phyloP scores from a whole-genome alignment of 2,329 filamentous ascomycete genomes.

The Penicillium sp. region DNA sequence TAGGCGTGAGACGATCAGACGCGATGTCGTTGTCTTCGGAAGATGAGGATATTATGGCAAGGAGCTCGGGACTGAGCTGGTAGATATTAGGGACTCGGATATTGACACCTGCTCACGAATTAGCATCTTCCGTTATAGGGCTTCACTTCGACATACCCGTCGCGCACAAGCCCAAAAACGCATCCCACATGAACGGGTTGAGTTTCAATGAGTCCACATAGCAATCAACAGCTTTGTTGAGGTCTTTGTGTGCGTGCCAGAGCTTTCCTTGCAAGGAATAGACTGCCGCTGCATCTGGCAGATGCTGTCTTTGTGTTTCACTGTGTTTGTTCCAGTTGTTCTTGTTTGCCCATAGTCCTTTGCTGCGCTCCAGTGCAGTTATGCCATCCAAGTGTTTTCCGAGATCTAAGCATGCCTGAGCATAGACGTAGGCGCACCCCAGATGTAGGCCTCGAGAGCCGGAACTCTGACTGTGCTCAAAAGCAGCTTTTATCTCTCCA shows the following conservation, averaged over 20 bases:
- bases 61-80: slow-evolving; percentile 66
- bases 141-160: slow-evolving; percentile 51
- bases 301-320: slow-evolving; percentile 68
- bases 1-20: slow-evolving; percentile 32
- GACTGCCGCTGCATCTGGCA: slow-evolving; percentile 82
- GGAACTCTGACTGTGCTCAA: slow-evolving; percentile 72
- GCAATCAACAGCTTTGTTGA: slow-evolving; percentile 77
- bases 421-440: slow-evolving; percentile 88
- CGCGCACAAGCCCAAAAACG: slow-evolving; percentile 84
- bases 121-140: slow-evolving; percentile 5
- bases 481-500: slow-evolving; percentile 80
- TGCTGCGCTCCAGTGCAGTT: slow-evolving; percentile 76
- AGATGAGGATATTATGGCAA: slow-evolving; percentile 46
- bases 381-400: slow-evolving; percentile 80
- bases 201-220: slow-evolving; percentile 85
- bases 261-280: slow-evolving; percentile 82
- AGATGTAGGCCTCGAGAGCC: slow-evolving; percentile 72
- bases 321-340: slow-evolving; percentile 77
- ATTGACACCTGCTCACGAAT: slow-evolving; percentile 70
- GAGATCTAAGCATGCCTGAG: slow-evolving; percentile 78
- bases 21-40: slow-evolving; percentile 30
- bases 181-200: slow-evolving; percentile 98
- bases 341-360: slow-evolving; percentile 70
- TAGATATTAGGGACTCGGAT: slow-evolving; percentile 85
- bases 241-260: slow-evolving; percentile 74